Conservation (phyloP, 768 basidiomycete species). For the Suillus decipiens region DNA sequence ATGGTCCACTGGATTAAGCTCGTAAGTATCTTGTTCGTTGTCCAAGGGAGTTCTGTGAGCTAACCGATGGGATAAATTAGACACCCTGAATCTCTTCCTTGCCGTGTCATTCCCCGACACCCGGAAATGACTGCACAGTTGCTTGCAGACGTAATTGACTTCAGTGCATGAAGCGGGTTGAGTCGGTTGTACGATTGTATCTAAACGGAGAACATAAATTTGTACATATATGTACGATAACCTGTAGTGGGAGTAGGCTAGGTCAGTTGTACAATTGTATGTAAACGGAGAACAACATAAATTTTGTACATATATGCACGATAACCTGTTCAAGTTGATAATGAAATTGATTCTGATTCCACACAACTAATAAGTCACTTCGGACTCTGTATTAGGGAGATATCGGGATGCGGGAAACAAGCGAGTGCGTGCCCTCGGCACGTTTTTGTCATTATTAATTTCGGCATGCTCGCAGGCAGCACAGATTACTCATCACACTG, state of each 20-base stretch:
- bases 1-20: conserved; percentile 31
- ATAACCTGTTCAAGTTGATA: too few relatives aligned
- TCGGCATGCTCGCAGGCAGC: neutral
- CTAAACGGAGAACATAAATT: neutral
- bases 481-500: too few relatives aligned
- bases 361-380: neutral
- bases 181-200: neutral
- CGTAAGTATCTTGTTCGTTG: conserved; percentile 21
- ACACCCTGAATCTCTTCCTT: conserved; percentile 31
- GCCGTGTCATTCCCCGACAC: conserved; percentile 27
- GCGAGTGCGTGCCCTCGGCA: neutral
- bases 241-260: neutral
- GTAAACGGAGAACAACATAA: neutral
- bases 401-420: neutral
- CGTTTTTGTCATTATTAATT: neutral
- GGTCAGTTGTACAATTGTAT: neutral
- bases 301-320: neutral
- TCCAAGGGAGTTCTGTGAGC: neutral
- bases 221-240: neutral
- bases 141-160: conserved; percentile 18
- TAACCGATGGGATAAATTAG: conserved; percentile 17
- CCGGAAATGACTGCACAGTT: conserved; percentile 18
- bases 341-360: neutral
- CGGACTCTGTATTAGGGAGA: neutral
- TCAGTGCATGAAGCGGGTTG: conserved; percentile 14